Percentiles rank a stretch among this genome's conserved stretches.
Conservation (phyloP, 176 grass and related monocot genomes). For the Bromus sterilis region DNA sequence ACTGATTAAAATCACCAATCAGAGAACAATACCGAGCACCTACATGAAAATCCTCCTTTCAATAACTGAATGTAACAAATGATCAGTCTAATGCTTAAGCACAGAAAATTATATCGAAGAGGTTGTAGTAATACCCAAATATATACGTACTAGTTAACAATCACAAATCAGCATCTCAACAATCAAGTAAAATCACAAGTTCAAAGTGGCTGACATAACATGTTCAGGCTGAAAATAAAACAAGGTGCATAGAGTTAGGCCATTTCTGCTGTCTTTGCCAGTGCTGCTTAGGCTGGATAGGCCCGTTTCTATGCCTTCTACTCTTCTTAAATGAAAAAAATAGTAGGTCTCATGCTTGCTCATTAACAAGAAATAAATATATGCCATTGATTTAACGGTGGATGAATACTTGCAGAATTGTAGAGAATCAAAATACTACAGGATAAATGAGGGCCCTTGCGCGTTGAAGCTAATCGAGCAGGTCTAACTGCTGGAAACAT, state of each 20-base stretch:
- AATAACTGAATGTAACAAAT: conserved; percentile 11
- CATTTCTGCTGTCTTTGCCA: no score
- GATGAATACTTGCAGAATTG: background rate
- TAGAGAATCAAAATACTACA: background rate
- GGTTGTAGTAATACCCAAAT: background rate
- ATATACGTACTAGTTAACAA: conserved; percentile 2
- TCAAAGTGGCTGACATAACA: background rate
- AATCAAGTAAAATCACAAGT: background rate
- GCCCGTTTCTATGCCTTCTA: no score
- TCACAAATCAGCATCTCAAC: background rate
- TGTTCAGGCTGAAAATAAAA: background rate
- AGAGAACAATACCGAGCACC: conserved; percentile 86
- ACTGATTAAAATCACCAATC: conserved; percentile 89
- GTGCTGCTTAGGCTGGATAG: no score
- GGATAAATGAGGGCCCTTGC: background rate
- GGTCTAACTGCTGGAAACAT: background rate
- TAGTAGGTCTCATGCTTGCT: no score
- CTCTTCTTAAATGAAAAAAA: no score
- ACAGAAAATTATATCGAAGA: background rate
- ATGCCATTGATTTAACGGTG: background rate
- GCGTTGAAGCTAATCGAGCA: background rate
- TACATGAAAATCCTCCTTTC: conserved; percentile 28
- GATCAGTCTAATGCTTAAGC: background rate
- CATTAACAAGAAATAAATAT: background rate
- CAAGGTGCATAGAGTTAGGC: background rate